Base-by-base conservation (phyloP, 139 green algal species). In the Astrephomene gubernaculifera region DNA sequence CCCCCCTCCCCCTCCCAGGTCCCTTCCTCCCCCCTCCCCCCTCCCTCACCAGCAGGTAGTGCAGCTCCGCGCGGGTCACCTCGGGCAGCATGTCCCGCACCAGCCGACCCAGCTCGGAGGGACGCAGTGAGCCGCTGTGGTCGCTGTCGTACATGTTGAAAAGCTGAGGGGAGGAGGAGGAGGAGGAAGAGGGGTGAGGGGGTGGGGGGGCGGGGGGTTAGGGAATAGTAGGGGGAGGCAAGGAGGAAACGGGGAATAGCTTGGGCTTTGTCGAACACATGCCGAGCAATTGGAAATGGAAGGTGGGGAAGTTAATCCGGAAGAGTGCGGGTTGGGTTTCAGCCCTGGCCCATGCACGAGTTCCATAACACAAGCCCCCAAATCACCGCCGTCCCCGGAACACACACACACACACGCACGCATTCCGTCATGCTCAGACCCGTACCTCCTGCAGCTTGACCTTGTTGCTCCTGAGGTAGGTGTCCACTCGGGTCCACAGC, bases 11-110 rank as follows among this genome's bases (percentile, higher is more conserved):
- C n/a, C n/a, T n/a, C n/a, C n/a, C n/a, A n/a, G n/a, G n/a, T n/a
- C n/a, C n/a, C n/a, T n/a, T n/a, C n/a, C n/a, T n/a, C n/a, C n/a
- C n/a, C n/a, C n/a, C n/a, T n/a, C n/a, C n/a, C n/a, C n/a, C n/a
- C n/a, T n/a, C n/a, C n/a, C 82, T 35, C 69, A 88, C 87, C 87
- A 85, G 79, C 60, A 89, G 87, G 85, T 91, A 91, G 64, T 74
- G 45, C 53, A 91, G 74, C 53, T 90, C 81, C 35, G 89, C 75
- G 5, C 68, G 70, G 41, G 29, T 82, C 27, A 85, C 79, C 41
- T 89, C 82, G 0, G 70, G 74, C 70, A 90, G 21, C 64, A 84
- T 63, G 29, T 82, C 45, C 27, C 67, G 49, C 17, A 83, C 83
- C 9, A 91, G 63, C 38, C 39, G 25, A 6, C 67, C 81, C 68